Percentiles rank a stretch among this genome's conserved stretches.
Conservation (phyloP, 106 monocot genomes). For the Apostasia ramifera region DNA sequence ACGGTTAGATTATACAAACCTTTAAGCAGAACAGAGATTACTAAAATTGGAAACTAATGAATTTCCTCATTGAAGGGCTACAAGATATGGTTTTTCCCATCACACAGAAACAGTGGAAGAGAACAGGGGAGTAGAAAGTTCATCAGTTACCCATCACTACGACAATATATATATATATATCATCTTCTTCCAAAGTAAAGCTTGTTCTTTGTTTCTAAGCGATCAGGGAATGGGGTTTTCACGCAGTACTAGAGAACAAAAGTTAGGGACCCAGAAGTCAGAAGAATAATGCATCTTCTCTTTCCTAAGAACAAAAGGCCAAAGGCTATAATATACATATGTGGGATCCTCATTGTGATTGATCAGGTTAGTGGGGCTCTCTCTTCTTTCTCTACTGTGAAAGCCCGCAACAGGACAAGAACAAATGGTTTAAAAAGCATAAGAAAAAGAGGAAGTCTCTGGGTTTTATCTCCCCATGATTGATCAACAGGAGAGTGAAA, state of each 20-base stretch:
- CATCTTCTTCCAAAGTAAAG: constrained; percentile 16
- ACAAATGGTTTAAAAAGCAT: neutral
- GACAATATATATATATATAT: constrained; percentile 12
- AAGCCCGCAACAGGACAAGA: neutral
- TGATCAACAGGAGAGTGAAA: constrained; percentile 9
- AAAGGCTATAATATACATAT: constrained; percentile 24
- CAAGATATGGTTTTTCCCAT: constrained; percentile 10
- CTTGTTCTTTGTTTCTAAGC: constrained; percentile 25
- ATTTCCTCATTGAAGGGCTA: constrained; percentile 25
- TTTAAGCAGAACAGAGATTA: neutral
- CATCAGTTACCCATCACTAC: constrained; percentile 44
- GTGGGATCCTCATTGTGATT: constrained; percentile 25
- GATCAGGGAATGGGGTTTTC: constrained; percentile 59
- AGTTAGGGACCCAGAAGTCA: constrained; percentile 35
- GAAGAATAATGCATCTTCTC: constrained; percentile 23
- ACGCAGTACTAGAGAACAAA: constrained; percentile 22
- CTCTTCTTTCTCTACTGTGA: neutral
- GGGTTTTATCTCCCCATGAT: constrained; percentile 13
- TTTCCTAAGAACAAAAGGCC: constrained; percentile 21
- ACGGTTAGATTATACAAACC: neutral
- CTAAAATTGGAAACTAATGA: constrained; percentile 13
- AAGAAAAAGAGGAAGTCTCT: neutral
- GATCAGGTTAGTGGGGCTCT: constrained; percentile 18
- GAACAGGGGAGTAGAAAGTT: constrained; percentile 32
- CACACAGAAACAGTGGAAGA: constrained; percentile 37